A percentile compares a stretch with the other conserved stretches of the same genome.
These are phyloP conservation scores for Coemansia sp. DNA, from an alignment of 192 early-diverging fungal species.

Conservation along the genomic window DNA sequence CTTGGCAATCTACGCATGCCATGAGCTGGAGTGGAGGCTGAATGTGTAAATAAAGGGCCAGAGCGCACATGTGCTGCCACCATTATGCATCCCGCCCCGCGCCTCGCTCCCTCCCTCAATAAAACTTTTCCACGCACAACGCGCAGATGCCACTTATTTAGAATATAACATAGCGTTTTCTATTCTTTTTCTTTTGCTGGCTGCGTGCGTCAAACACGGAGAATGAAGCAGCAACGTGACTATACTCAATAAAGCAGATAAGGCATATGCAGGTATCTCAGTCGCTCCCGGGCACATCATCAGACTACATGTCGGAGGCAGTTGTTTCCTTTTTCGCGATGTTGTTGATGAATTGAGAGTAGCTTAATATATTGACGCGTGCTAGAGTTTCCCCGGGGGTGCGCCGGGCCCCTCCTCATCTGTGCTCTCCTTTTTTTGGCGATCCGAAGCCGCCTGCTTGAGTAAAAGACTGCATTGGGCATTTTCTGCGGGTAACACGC, in stretches of 20 bases:
- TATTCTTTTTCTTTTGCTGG: constrained; percentile 2
- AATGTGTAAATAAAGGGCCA: constrained; percentile 11
- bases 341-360: neutral
- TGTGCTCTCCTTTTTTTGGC: constrained; percentile 5
- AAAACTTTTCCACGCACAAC: constrained; percentile 17
- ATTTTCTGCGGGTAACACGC: constrained; percentile 20
- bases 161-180: constrained; percentile 12
- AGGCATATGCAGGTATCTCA: constrained; percentile 19
- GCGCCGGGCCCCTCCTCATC: constrained; percentile 1
- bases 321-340: neutral
- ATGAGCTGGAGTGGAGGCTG: constrained; percentile 5
- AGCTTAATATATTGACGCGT: neutral
- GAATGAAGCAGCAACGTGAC: constrained; percentile 22
- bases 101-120: constrained; percentile 5
- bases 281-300: constrained; percentile 11
- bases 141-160: constrained; percentile 5
- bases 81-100: constrained; percentile 8
- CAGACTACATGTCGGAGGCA: constrained; percentile 7
- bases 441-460: constrained; percentile 22
- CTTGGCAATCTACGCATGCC: constrained; percentile 2
- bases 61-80: constrained; percentile 13
- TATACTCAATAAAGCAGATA: constrained; percentile 18
- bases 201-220: constrained; percentile 1
- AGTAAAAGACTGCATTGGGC: constrained; percentile 7
- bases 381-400: neutral